Percentiles rank a stretch among this genome's conserved stretches.
Conservation (phyloP, 2,329 filamentous ascomycete species). For the Tympanopsis confertula region DNA sequence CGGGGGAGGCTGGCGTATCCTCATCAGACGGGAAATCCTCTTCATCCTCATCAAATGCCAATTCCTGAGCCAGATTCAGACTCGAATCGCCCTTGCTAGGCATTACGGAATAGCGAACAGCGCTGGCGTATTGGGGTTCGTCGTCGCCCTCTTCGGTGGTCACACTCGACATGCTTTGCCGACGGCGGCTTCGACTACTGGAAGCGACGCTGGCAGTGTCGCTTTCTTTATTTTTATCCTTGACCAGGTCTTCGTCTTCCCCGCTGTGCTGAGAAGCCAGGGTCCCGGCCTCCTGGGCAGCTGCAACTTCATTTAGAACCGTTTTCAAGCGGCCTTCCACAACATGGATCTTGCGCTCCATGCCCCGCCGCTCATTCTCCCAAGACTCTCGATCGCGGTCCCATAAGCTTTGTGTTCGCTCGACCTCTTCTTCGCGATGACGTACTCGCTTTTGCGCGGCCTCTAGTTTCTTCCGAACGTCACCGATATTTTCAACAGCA, state of each 20-base stretch:
- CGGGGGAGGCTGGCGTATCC: too few relatives aligned
- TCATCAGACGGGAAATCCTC: neutral
- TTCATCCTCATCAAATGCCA: neutral
- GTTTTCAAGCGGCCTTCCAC: conserved; percentile 75
- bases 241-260: conserved; percentile 47
- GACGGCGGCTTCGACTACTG: neutral
- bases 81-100: neutral
- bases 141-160: conserved; percentile 39
- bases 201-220: conserved; percentile 66
- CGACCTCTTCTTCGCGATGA: conserved; percentile 71
- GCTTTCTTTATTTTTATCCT: conserved; percentile 31
- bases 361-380: conserved; percentile 70
- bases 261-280: conserved; percentile 13
- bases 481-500: conserved; percentile 59
- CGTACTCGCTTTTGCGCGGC: conserved; percentile 65
- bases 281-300: conserved; percentile 45
- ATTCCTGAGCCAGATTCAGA: neutral
- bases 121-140: conserved; percentile 51
- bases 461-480: conserved; percentile 70
- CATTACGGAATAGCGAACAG: neutral
- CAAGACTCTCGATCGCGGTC: conserved; percentile 73
- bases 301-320: conserved; percentile 76
- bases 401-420: conserved; percentile 70
- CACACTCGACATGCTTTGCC: conserved; percentile 59
- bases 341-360: conserved; percentile 80